phyloP scores from a whole-genome alignment of 768 basidiomycete genomes.

The Suillus occidentalis region DNA sequence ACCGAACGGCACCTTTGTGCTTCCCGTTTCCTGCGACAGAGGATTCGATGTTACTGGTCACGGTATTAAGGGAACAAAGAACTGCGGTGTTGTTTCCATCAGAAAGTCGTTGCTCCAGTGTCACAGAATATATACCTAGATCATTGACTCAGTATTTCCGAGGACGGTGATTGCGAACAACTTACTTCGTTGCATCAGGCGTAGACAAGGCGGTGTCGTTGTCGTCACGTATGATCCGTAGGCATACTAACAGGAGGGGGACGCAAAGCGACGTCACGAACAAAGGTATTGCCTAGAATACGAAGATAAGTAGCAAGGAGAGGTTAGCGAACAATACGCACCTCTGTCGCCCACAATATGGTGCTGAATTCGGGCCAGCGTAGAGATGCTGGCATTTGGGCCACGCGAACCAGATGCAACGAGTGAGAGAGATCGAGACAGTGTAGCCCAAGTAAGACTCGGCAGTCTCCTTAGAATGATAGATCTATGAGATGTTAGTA shows the following conservation, averaged over 20 bases:
- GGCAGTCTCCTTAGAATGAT: no score
- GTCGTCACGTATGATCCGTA: constrained; percentile 71
- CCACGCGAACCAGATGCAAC: no score
- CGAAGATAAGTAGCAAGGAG: not conserved
- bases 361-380: no score
- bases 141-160: not conserved
- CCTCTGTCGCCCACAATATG: constrained; percentile 96
- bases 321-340: constrained; percentile 32
- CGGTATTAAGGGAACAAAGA: no score
- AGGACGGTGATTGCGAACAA: constrained; percentile 8
- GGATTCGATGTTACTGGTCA: constrained; percentile 9
- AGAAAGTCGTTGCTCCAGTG: no score
- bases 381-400: no score
- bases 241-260: constrained; percentile 83
- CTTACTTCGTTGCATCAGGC: constrained; percentile 79
- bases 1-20: constrained; percentile 54
- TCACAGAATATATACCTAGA: constrained; percentile 85
- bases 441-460: no score
- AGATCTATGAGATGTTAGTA: no score
- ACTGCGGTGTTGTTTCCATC: no score
- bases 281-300: constrained; percentile 83
- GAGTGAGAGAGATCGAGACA: no score
- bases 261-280: constrained; percentile 95
- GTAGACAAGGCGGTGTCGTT: constrained; percentile 53
- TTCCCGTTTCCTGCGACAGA: constrained; percentile 20